These are phyloP conservation scores for Mycosarcoma maydis DNA, from an alignment of 1,284 basidiomycete species.

Conservation along the genomic window DNA sequence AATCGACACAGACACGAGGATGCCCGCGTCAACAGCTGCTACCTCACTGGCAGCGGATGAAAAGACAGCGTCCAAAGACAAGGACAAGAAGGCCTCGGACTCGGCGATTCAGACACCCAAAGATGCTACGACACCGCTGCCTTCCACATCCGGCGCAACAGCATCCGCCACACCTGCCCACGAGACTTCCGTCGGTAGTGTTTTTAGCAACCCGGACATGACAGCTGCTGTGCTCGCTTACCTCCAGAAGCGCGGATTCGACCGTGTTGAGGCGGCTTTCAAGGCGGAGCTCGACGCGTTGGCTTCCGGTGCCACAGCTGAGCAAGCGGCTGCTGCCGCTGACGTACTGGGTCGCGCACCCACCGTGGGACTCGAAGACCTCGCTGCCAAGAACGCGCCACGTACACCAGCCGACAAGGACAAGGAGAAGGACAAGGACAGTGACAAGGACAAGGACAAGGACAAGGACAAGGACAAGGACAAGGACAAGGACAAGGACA, in stretches of 20 bases:
- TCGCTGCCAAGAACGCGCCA: conserved; percentile 60
- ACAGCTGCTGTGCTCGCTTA: conserved; percentile 69
- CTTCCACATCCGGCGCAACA: conserved; percentile 10
- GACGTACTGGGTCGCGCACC: conserved; percentile 69
- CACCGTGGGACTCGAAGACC: conserved; percentile 73
- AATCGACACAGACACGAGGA: conserved; percentile 3
- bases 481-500: conserved; percentile 46
- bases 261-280: conserved; percentile 78
- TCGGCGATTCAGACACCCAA: conserved; percentile 30
- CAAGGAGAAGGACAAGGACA: conserved; percentile 46
- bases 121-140: conserved; percentile 18
- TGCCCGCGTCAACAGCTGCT: conserved; percentile 22
- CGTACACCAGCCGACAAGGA: conserved; percentile 61
- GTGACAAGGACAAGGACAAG: conserved; percentile 5
- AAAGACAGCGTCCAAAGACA: conserved; percentile 18
- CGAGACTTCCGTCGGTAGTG: conserved; percentile 23
- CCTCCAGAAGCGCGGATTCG: conserved; percentile 81
- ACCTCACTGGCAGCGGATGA: conserved; percentile 23
- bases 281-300: conserved; percentile 74
- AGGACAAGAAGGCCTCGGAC: conserved; percentile 16
- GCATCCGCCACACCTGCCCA: conserved; percentile 15
- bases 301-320: conserved; percentile 37
- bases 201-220: conserved; percentile 46
- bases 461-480: conserved; percentile 45
- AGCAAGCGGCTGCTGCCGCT: conserved; percentile 45